Base-by-base conservation (phyloP, 768 basidiomycete species). In the Kwoniella europaea region DNA sequence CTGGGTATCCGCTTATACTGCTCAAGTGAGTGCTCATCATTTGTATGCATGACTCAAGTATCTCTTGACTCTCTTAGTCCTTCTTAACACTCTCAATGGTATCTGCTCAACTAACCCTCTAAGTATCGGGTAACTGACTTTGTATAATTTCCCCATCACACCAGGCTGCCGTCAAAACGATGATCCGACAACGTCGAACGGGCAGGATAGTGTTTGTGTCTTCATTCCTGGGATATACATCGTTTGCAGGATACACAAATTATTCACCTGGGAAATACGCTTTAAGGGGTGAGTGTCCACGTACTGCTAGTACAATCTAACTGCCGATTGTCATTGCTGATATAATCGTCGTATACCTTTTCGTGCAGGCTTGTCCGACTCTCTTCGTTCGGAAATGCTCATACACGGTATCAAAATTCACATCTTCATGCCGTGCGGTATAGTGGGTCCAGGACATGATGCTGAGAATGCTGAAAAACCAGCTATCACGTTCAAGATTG, bases 211-310 rank as follows among this genome's bases (percentile, higher is more conserved):
- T 92, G 18, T 88, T 96, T 52, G 88, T 92, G 27, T 89, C 89
- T 1, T 93, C 91, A 0, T 88, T 89, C 5, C 83, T 94, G 12
- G 91, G 89, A 1, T 89, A 89, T 76, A 90, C 93, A 86, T 87
- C 88, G 2, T 88, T 94, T 65, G 84, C 91, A 3, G 94, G 94
- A 0, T 96, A 90, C 75, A 86, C 90, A 1, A 88, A 89, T 0
- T 96, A 96, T 82, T 86, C 91, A 0, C 92, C 93, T 0, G 90
- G 89, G 10, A 96, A 96, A 80, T 91, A 91, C 75, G 94, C 94
- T 9, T 81, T 96, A 6, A 85, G 92, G 84, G 93, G 93, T 93
- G 73, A 54, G 84, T 71, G 20, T 27, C 44, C 18, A 44, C 58
- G 13, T 16, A 35, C 56, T 46, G 42, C 24, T 10, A 18, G 13